phyloP scores from a whole-genome alignment of 495 filamentous ascomycete genomes.

The Hypomontagnella monticulosa region DNA sequence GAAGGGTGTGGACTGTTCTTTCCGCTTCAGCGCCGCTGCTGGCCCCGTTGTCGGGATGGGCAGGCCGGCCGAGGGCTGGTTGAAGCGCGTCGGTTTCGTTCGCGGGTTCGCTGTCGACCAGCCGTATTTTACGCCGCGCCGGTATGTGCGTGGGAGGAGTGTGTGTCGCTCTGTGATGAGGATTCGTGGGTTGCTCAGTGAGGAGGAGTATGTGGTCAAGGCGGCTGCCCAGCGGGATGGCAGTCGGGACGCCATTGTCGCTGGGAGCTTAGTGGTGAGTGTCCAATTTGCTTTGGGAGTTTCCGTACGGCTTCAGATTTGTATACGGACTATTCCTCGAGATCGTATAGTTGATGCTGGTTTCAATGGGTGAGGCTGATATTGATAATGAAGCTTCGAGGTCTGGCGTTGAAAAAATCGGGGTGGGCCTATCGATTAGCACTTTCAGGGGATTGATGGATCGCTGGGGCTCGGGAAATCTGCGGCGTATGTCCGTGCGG shows the following conservation, averaged over 20 bases:
- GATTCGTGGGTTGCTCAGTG: slow-evolving; percentile 45
- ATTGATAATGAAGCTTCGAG: slow-evolving; percentile 27
- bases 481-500: background rate
- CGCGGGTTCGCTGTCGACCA: slow-evolving; percentile 59
- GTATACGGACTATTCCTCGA: background rate
- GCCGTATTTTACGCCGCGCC: slow-evolving; percentile 63
- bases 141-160: slow-evolving; percentile 57
- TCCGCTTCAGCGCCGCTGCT: slow-evolving; percentile 82
- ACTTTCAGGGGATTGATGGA: background rate
- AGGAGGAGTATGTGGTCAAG: slow-evolving; percentile 28
- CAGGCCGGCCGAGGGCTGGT: slow-evolving; percentile 59
- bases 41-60: slow-evolving; percentile 74
- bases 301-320: background rate
- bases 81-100: slow-evolving; percentile 57
- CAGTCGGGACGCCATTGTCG: slow-evolving; percentile 64
- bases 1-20: slow-evolving; percentile 76
- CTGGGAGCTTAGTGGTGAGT: slow-evolving; percentile 37
- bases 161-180: slow-evolving; percentile 48
- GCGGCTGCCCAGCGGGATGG: slow-evolving; percentile 57
- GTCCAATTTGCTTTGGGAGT: background rate
- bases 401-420: slow-evolving; percentile 40
- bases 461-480: slow-evolving; percentile 36
- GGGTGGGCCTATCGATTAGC: slow-evolving; percentile 25
- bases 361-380: background rate
- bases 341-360: too few relatives aligned